These are phyloP conservation scores for Diplodia seriata DNA, from an alignment of 2,329 filamentous ascomycete species.

Conservation along the genomic window DNA sequence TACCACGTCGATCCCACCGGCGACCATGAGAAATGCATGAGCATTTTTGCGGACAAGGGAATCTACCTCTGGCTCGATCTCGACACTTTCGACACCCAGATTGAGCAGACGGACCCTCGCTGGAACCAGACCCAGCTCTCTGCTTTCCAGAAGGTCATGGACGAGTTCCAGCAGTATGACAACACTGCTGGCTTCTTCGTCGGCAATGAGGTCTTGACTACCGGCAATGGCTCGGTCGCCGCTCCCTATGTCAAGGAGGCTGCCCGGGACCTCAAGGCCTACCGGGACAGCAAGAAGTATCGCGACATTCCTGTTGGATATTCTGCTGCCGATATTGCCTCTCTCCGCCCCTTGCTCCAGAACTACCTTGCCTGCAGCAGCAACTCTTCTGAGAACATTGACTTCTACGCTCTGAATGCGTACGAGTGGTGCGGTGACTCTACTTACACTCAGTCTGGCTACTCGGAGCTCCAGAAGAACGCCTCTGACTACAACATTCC, in stretches of 20 bases:
- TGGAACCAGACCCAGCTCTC: slow-evolving; percentile 78
- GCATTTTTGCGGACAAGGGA: slow-evolving; percentile 75
- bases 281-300: slow-evolving; percentile 77
- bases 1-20: slow-evolving; percentile 80
- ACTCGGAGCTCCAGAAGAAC: slow-evolving; percentile 70
- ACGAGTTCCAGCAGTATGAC: slow-evolving; percentile 77
- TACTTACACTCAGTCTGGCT: slow-evolving; percentile 69
- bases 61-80: slow-evolving; percentile 88
- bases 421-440: slow-evolving; percentile 67
- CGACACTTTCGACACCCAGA: slow-evolving; percentile 72
- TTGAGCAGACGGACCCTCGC: slow-evolving; percentile 66
- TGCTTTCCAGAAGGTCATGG: slow-evolving; percentile 74
- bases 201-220: slow-evolving; percentile 83
- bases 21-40: slow-evolving; percentile 82
- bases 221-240: slow-evolving; percentile 62
- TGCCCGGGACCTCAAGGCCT: slow-evolving; percentile 80
- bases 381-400: slow-evolving; percentile 70
- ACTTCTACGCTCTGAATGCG: slow-evolving; percentile 86
- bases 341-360: slow-evolving; percentile 69
- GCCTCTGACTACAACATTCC: slow-evolving; percentile 78
- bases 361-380: slow-evolving; percentile 81
- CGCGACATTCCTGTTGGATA: slow-evolving; percentile 85
- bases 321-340: slow-evolving; percentile 82
- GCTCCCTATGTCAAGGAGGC: slow-evolving; percentile 87
- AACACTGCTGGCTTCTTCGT: slow-evolving; percentile 86